Evolutionary conservation across 2,329 filamentous ascomycete genomes (phyloP).

Genomic region (Helotiales sp.): DNA sequence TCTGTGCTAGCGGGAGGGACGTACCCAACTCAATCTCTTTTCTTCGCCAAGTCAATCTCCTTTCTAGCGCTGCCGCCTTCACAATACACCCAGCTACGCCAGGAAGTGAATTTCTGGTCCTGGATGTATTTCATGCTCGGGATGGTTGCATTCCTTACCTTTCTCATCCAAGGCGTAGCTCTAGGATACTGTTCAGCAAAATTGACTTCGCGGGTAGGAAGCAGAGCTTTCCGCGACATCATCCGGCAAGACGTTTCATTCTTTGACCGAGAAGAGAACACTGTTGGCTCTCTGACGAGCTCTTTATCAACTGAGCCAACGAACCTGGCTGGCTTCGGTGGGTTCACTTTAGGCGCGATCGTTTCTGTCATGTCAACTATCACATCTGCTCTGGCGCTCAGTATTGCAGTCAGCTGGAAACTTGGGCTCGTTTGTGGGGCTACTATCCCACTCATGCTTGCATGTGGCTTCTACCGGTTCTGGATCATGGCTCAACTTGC

Average conservation of each 20-base stretch:
- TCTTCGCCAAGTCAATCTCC: conserved; percentile 28
- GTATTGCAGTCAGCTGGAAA: conserved; percentile 37
- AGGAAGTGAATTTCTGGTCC: conserved; percentile 37
- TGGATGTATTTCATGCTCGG: conserved; percentile 48
- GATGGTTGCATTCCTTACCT: conserved; percentile 37
- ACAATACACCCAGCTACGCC: conserved; percentile 15
- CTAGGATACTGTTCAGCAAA: conserved; percentile 49
- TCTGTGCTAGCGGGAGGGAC: conserved; percentile 39
- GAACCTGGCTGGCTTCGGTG: conserved; percentile 72
- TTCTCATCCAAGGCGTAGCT: conserved; percentile 23
- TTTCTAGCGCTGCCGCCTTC: conserved; percentile 22
- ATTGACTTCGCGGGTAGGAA: conserved; percentile 61
- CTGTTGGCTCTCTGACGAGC: conserved; percentile 78
- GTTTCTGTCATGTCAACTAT: conserved; percentile 77
- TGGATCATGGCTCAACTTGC: conserved; percentile 44
- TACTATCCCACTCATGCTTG: conserved; percentile 36
- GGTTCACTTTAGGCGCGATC: conserved; percentile 80
- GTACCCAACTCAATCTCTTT: conserved; percentile 32
- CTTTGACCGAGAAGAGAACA: conserved; percentile 86
- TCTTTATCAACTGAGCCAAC: conserved; percentile 84
- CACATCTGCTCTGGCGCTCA: conserved; percentile 57
- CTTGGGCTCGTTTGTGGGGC: conserved; percentile 39
- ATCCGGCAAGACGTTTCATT: conserved; percentile 88
- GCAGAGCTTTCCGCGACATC: conserved; percentile 72
- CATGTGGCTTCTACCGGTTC: conserved; percentile 42